phyloP scores from a whole-genome alignment of 2,329 filamentous ascomycete species.

The Elsinoe necatrix region DNA sequence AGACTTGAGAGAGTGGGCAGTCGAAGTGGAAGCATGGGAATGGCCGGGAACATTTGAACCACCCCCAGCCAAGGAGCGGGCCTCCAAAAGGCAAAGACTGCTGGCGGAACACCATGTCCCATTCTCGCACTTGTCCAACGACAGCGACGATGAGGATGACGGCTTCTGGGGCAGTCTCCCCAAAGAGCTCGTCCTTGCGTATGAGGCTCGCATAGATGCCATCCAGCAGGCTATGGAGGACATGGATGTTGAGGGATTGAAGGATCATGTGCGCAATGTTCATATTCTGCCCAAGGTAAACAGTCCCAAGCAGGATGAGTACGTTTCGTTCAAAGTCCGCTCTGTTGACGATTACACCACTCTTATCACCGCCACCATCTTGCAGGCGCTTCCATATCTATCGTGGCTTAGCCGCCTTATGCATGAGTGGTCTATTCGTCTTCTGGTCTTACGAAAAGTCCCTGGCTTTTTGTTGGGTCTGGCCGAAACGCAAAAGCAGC shows the following conservation, averaged over 20 bases:
- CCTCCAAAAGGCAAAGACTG: conserved; percentile 23
- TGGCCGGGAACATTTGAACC: conserved; percentile 47
- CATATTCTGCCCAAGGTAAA: conserved; percentile 47
- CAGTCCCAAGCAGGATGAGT: conserved; percentile 3
- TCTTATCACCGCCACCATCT: conserved; percentile 78
- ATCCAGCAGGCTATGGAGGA: conserved; percentile 62
- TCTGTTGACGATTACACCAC: conserved; percentile 80
- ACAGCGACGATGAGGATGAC: conserved; percentile 26
- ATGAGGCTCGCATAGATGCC: conserved; percentile 65
- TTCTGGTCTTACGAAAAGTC: conserved; percentile 65
- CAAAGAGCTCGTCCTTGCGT: conserved; percentile 53
- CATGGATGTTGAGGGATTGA: conserved; percentile 76
- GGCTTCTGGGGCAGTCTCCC: conserved; percentile 65
- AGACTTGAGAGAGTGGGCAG: conserved; percentile 63
- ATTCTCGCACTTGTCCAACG: conserved; percentile 13
- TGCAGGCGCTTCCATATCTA: conserved; percentile 79
- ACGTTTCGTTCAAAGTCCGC: conserved; percentile 27
- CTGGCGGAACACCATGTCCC: conserved; percentile 19
- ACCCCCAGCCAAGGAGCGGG: conserved; percentile 25
- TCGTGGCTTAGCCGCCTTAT: conserved; percentile 66
- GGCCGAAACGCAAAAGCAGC: conserved; percentile 52
- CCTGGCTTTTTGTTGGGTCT: conserved; percentile 61
- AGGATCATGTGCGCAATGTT: conserved; percentile 74
- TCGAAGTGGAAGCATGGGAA: conserved; percentile 58
- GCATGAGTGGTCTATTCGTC: conserved; percentile 66